Base-by-base conservation (phyloP, 768 basidiomycete species). In the Russula abietina region DNA sequence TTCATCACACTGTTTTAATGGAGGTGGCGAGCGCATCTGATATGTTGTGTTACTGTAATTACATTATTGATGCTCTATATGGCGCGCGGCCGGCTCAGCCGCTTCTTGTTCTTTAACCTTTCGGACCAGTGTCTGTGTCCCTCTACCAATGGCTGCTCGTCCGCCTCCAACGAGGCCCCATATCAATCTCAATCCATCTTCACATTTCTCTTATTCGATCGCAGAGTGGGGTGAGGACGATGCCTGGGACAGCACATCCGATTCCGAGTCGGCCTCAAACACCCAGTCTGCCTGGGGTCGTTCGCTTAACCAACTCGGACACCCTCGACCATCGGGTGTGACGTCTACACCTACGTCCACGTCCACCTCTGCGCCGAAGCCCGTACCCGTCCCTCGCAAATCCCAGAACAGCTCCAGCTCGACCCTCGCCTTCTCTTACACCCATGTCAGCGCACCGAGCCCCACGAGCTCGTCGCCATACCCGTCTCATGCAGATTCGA, bases 191-290 rank as follows among this genome's bases (percentile, higher is more conserved):
- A 70, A 70, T 38, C 57, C 69, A 12, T 45, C 69, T 26, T 41
- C 60, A 7, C 59, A 59, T 41, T 70, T 61, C 32, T 68, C 67
- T 16, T 65, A 66, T 53, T 68, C 68, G 41, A 55, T 28, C 26
- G 52, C 64, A 12, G 72, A 73, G 51, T 69, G 73, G 69, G 71
- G 60, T 16, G 72, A 73, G n/a, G 73, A 74, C 60, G 73, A 74
- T 65, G 72, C 71, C 22, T 74, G 73, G 73, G 73, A 74, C 59
- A 71, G 70, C 48, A 65, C 68, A 48, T 74, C 73, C n/a, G 73
- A 74, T 60, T 71, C 68, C 51, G 67, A 68, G 56, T 68, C 67
- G 3, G 51, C 36, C 3, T 55, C 67, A n/a, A 58, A 61, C 38
- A 32, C 65, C 6, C 60, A 55, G 19, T 38, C 65, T 19, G 30